A percentile compares a stretch with the other conserved stretches of the same genome.
Evolutionary conservation across 1,139 yeast species (phyloP).

Genomic region (Saccharomyces hybrid): DNA sequence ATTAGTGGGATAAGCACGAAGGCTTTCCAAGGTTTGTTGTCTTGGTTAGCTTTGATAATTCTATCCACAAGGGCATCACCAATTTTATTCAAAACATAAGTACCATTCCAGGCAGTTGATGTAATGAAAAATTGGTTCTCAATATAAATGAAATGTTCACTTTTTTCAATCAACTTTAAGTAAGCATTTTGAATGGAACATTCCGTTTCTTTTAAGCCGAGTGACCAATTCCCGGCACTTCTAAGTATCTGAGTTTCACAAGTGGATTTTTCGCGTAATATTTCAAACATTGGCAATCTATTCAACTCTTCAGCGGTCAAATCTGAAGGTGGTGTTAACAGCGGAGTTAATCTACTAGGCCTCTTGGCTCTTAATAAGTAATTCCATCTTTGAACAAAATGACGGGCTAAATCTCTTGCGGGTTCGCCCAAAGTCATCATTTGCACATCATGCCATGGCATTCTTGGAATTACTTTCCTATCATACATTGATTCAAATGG

Average conservation of each 20-base stretch:
- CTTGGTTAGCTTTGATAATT: constrained; percentile 76
- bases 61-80: constrained; percentile 97
- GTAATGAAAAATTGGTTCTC: constrained; percentile 94
- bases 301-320: constrained; percentile 64
- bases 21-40: constrained; percentile 80
- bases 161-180: constrained; percentile 78
- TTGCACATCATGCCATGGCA: constrained; percentile 99
- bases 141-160: constrained; percentile 87
- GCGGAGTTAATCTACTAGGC: constrained; percentile 88
- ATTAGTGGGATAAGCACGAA: constrained; percentile 84
- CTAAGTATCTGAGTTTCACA: constrained; percentile 88
- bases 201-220: constrained; percentile 79
- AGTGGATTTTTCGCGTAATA: constrained; percentile 46
- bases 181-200: constrained; percentile 91
- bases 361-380: constrained; percentile 84
- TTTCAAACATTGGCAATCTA: constrained; percentile 43
- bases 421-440: constrained; percentile 95
- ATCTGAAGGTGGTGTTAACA: constrained; percentile 88
- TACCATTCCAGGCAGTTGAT: constrained; percentile 79
- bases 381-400: constrained; percentile 97
- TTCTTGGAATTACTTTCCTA: constrained; percentile 70
- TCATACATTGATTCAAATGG: constrained; percentile 94
- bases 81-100: constrained; percentile 75
- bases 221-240: constrained; percentile 88
- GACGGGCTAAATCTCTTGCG: constrained; percentile 87